Conservation (phyloP, 1,284 basidiomycete genomes). For the Moesziomyces sp. region DNA sequence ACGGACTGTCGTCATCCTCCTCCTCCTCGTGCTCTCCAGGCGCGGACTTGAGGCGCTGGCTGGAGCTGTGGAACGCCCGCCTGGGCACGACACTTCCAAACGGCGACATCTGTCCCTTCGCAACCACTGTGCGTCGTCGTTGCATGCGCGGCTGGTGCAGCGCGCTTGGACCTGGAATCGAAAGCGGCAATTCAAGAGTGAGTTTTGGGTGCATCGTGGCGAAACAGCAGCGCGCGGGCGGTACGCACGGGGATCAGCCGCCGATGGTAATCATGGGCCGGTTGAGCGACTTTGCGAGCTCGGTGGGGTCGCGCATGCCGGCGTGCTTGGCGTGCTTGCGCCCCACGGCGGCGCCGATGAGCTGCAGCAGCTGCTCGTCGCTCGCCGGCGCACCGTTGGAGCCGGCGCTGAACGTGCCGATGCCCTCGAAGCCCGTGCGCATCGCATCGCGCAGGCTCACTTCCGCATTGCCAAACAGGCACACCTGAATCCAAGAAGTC, state of each 20-base stretch:
- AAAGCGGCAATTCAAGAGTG: slow-evolving; percentile 4
- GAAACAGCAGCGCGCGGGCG: background rate
- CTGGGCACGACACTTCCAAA: background rate
- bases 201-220: slow-evolving; percentile 7
- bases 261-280: slow-evolving; percentile 87
- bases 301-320: slow-evolving; percentile 55
- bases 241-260: slow-evolving; percentile 48
- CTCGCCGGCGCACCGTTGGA: slow-evolving; percentile 37
- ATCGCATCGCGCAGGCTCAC: slow-evolving; percentile 82
- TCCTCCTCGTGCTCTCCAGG: background rate
- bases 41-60: background rate
- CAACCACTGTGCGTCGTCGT: too few relatives aligned
- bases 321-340: slow-evolving; percentile 86
- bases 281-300: slow-evolving; percentile 52
- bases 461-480: slow-evolving; percentile 85
- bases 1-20: slow-evolving; percentile 47
- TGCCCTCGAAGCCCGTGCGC: slow-evolving; percentile 68
- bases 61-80: slow-evolving; percentile 24
- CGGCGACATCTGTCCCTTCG: background rate
- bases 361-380: slow-evolving; percentile 76
- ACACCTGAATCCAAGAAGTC: slow-evolving; percentile 65
- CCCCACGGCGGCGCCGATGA: slow-evolving; percentile 76
- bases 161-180: slow-evolving; percentile 2
- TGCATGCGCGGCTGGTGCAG: too few relatives aligned
- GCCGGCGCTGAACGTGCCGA: slow-evolving; percentile 24